Percentiles rank a stretch among this genome's conserved stretches.
These are phyloP conservation scores for Omphalea diandra DNA, from an alignment of 441 rosid genomes.

Conservation along the genomic window DNA sequence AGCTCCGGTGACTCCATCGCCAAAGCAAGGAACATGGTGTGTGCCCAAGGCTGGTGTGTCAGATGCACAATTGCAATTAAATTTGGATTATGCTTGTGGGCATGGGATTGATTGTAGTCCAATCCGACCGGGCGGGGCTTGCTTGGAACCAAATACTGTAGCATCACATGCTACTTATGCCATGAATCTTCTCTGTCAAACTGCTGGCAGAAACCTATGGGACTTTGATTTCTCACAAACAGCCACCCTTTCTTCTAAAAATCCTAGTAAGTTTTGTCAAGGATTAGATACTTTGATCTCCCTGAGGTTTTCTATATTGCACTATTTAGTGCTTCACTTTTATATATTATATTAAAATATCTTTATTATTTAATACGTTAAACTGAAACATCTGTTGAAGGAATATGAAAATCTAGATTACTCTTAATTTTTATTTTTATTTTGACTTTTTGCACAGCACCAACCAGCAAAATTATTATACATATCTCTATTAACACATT, in stretches of 20 bases:
- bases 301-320: too few species aligned
- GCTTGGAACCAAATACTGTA: constrained; percentile 63
- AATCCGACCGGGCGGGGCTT: constrained; percentile 64
- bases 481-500: too few species aligned
- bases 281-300: too few species aligned
- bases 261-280: constrained; percentile 76
- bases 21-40: constrained; percentile 49
- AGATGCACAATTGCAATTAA: constrained; percentile 55
- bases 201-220: constrained; percentile 34
- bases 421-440: too few species aligned
- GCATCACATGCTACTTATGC: constrained; percentile 67
- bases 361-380: too few species aligned
- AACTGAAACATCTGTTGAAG: too few species aligned
- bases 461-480: too few species aligned
- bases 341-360: too few species aligned
- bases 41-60: constrained; percentile 56
- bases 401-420: too few species aligned
- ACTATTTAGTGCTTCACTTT: too few species aligned
- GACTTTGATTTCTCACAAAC: constrained; percentile 67
- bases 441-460: too few species aligned
- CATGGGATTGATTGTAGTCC: constrained; percentile 57
- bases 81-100: constrained; percentile 64
- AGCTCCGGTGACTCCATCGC: constrained; percentile 34
- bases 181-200: constrained; percentile 69
- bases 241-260: constrained; percentile 46